Evolutionary conservation across 108 stramenopile species (phyloP).

Genomic region (Poteriospumella lacustris): DNA sequence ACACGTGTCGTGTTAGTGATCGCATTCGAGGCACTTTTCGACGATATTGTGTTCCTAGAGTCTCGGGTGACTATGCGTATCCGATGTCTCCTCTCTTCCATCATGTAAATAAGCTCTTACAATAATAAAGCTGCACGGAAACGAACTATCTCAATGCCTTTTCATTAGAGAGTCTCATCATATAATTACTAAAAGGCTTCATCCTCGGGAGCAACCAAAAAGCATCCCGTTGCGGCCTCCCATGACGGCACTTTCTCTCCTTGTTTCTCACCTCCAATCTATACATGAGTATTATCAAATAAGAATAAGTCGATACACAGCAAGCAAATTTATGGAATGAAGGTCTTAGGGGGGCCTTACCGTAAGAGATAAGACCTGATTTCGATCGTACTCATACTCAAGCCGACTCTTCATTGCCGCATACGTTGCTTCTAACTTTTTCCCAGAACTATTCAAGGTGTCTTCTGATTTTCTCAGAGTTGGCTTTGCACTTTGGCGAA

Average conservation of each 20-base stretch:
- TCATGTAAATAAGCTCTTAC: too few relatives aligned
- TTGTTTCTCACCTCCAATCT: neutral
- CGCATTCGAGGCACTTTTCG: neutral
- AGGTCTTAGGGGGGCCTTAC: neutral
- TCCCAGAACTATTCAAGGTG: neutral
- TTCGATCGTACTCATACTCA: neutral
- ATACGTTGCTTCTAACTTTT: neutral
- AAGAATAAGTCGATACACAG: neutral
- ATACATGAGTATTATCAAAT: neutral
- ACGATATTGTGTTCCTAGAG: neutral
- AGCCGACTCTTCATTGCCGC: neutral
- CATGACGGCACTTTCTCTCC: neutral
- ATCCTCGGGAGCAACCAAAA: neutral
- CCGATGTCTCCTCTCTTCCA: neutral
- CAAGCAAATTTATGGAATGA: neutral
- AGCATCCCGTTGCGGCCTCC: neutral
- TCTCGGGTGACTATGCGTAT: neutral
- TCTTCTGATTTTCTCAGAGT: neutral
- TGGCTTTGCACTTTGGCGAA: neutral
- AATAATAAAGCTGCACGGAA: too few relatives aligned
- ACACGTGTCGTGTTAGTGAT: neutral
- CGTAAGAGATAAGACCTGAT: neutral
- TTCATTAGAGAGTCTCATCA: neutral
- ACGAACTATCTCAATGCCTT: neutral
- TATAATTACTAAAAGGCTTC: neutral